Percentiles rank a stretch among this genome's conserved stretches.
phyloP scores from a whole-genome alignment of 2,329 filamentous ascomycete species.

The Elsinoe australis region DNA sequence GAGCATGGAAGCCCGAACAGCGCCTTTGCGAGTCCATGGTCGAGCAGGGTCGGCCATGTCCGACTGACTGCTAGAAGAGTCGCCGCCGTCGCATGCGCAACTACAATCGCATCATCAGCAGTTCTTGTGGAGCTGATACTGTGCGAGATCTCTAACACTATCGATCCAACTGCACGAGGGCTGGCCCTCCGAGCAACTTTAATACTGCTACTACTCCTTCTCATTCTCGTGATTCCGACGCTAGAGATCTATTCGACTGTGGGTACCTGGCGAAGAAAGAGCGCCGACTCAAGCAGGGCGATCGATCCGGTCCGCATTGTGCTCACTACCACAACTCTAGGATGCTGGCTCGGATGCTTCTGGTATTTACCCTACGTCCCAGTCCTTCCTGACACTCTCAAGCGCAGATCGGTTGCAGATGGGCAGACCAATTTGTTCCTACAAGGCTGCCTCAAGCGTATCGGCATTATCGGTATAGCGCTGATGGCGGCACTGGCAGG shows the following conservation, averaged over 20 bases:
- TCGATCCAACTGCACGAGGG: slow-evolving; percentile 59
- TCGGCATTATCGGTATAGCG: slow-evolving; percentile 78
- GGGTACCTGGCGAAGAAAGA: slow-evolving; percentile 3
- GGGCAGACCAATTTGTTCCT: slow-evolving; percentile 35
- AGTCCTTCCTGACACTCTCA: slow-evolving; percentile 25
- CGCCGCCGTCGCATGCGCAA: slow-evolving; percentile 56
- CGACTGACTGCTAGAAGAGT: slow-evolving; percentile 31
- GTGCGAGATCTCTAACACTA: slow-evolving; percentile 71
- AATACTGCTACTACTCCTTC: slow-evolving; percentile 60
- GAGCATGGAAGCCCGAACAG: slow-evolving; percentile 47
- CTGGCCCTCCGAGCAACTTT: slow-evolving; percentile 63
- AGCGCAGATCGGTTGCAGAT: slow-evolving; percentile 19
- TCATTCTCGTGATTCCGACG: slow-evolving; percentile 69
- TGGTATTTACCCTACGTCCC: slow-evolving; percentile 50
- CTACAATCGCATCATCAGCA: slow-evolving; percentile 67
- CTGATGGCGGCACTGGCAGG: slow-evolving; percentile 83
- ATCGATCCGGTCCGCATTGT: slow-evolving; percentile 44
- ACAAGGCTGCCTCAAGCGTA: slow-evolving; percentile 53
- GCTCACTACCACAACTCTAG: slow-evolving; percentile 43
- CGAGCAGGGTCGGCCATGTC: slow-evolving; percentile 21
- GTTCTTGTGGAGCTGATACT: slow-evolving; percentile 75
- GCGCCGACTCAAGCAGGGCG: background rate
- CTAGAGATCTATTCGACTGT: slow-evolving; percentile 61
- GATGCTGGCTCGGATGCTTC: slow-evolving; percentile 62
- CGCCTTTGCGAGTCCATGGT: slow-evolving; percentile 40